Conservation (phyloP, 2,329 filamentous ascomycete genomes). For the Verticillium nubilum region DNA sequence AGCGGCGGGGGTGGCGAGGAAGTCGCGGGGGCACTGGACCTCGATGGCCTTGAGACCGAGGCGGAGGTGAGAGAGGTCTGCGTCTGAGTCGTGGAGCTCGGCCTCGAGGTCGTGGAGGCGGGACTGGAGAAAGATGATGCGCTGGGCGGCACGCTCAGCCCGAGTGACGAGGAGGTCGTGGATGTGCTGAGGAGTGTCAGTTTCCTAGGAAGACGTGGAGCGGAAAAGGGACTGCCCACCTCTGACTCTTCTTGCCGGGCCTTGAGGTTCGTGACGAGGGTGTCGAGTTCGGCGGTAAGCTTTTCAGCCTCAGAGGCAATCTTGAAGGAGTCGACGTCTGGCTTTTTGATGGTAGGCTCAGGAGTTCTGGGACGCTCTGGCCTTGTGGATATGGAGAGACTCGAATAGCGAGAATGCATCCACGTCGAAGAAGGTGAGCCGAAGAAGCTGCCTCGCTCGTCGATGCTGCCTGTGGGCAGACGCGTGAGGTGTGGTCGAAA, state of each 20-base stretch:
- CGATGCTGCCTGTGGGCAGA: conserved; percentile 1
- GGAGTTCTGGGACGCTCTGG: conserved; percentile 14
- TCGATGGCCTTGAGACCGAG: conserved; percentile 59
- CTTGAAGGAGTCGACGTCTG: conserved; percentile 26
- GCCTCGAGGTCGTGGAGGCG: conserved; percentile 54
- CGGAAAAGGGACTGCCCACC: conserved; percentile 27
- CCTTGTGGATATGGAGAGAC: conserved; percentile 29
- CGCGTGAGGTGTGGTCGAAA: conserved; percentile 3
- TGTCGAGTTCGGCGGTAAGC: conserved; percentile 44
- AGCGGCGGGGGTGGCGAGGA: conserved; percentile 27
- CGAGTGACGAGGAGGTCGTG: conserved; percentile 54
- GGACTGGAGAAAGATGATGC: conserved; percentile 55
- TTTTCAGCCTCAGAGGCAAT: conserved; percentile 33
- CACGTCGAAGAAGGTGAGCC: conserved; percentile 28
- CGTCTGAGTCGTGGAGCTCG: conserved; percentile 50
- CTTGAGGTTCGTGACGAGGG: conserved; percentile 44
- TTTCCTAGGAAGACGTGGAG: neutral
- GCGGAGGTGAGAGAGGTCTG: conserved; percentile 55
- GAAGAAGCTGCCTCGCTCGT: conserved; percentile 15
- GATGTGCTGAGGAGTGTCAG: conserved; percentile 42
- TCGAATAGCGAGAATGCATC: conserved; percentile 32
- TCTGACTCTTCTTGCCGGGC: conserved; percentile 55
- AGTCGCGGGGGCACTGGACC: conserved; percentile 46
- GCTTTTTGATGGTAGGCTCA: conserved; percentile 6
- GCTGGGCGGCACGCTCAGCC: conserved; percentile 50